phyloP scores from a whole-genome alignment of 2,329 filamentous ascomycete species.

The Aureobasidium melanogenum region DNA sequence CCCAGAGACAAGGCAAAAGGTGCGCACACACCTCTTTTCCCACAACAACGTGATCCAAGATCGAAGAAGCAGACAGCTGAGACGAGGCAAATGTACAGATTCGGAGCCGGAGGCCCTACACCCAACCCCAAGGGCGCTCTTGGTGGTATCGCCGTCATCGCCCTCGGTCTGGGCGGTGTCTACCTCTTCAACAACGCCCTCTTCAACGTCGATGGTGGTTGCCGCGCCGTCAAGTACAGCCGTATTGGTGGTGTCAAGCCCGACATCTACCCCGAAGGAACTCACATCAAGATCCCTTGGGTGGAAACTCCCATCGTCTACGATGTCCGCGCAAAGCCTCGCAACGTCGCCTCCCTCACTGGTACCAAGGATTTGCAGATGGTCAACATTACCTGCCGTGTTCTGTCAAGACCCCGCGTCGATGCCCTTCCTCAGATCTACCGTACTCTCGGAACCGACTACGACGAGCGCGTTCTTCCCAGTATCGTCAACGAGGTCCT shows the following conservation, averaged over 20 bases:
- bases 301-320: constrained; percentile 95
- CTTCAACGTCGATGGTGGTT: constrained; percentile 90
- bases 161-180: constrained; percentile 44
- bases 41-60: constrained; percentile 15
- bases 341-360: constrained; percentile 92
- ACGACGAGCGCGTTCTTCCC: constrained; percentile 94
- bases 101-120: constrained; percentile 42
- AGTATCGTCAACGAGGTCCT: constrained; percentile 99
- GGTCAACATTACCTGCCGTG: constrained; percentile 99
- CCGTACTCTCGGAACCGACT: constrained; percentile 87
- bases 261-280: constrained; percentile 96
- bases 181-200: constrained; percentile 54
- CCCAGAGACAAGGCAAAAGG: constrained; percentile 39
- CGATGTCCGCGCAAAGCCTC: constrained; percentile 94
- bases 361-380: constrained; percentile 99
- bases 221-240: constrained; percentile 97
- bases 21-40: constrained; percentile 16
- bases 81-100: constrained; percentile 20
- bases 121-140: constrained; percentile 43
- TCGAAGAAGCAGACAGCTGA: background rate
- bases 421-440: constrained; percentile 93
- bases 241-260: constrained; percentile 80
- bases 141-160: constrained; percentile 45
- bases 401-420: constrained; percentile 82
- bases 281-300: constrained; percentile 90